phyloP scores from a whole-genome alignment of 2,329 filamentous ascomycete genomes.

The Venturia aucupariae region DNA sequence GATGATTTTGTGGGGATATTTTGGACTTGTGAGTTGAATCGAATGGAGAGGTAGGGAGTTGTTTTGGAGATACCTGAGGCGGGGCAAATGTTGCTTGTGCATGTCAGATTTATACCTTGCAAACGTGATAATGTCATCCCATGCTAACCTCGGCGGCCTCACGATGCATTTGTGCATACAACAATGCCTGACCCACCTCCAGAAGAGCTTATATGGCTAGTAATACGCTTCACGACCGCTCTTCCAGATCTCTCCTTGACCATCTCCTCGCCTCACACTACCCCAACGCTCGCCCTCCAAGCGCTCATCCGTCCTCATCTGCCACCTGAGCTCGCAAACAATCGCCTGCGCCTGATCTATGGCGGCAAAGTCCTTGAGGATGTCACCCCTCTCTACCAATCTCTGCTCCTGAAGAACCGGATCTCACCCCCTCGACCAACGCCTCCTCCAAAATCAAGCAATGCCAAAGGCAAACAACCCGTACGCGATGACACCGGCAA shows the following conservation, averaged over 20 bases:
- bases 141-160: background rate
- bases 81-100: background rate
- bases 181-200: slow-evolving; percentile 20
- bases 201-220: slow-evolving; percentile 54
- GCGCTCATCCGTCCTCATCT: slow-evolving; percentile 69
- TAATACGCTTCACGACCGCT: slow-evolving; percentile 81
- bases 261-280: slow-evolving; percentile 57
- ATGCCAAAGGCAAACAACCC: slow-evolving; percentile 47
- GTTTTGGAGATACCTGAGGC: background rate
- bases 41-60: background rate
- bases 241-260: slow-evolving; percentile 76
- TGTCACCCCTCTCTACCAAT: slow-evolving; percentile 54
- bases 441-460: slow-evolving; percentile 39
- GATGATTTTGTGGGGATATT: slow-evolving; percentile 14
- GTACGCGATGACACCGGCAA: background rate
- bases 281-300: slow-evolving; percentile 71
- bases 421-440: slow-evolving; percentile 29
- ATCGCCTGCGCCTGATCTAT: slow-evolving; percentile 80
- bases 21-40: background rate
- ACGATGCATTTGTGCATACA: background rate
- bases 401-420: slow-evolving; percentile 46
- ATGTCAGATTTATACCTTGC: background rate
- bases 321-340: slow-evolving; percentile 49
- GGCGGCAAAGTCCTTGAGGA: slow-evolving; percentile 80
- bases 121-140: background rate